phyloP scores from a whole-genome alignment of 148 eudicot genomes.

The Camellia granthamiana region DNA sequence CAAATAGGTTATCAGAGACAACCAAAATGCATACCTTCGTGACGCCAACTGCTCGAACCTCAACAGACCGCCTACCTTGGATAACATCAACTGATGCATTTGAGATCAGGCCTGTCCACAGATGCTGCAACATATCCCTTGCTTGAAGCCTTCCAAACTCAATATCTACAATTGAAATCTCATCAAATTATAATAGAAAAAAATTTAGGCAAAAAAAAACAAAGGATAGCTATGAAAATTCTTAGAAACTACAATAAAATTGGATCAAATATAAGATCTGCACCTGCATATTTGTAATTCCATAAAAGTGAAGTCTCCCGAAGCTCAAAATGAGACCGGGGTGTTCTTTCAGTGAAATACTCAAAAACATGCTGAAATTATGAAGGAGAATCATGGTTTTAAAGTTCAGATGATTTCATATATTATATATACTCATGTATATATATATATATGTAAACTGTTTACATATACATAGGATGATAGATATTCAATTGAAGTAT shows the following conservation, averaged over 20 bases:
- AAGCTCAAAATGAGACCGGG: slow-evolving; percentile 66
- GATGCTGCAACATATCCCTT: slow-evolving; percentile 73
- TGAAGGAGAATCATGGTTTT: not conserved
- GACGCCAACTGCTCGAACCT: slow-evolving; percentile 79
- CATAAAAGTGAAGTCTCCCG: slow-evolving; percentile 83
- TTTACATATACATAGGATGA: not conserved
- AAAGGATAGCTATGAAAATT: not conserved
- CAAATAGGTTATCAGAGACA: not conserved
- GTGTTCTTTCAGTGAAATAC: slow-evolving; percentile 82
- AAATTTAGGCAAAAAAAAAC: not conserved
- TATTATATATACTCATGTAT: not conserved
- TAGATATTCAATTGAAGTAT: not conserved
- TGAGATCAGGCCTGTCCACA: slow-evolving; percentile 78
- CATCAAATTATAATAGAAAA: not conserved
- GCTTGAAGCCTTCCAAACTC: slow-evolving; percentile 84
- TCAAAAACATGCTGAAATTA: slow-evolving; percentile 77
- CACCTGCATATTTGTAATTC: slow-evolving; percentile 81
- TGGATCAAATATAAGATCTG: slow-evolving; percentile 3
- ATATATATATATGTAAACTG: not conserved
- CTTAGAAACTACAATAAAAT: not conserved
- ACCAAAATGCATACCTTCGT: slow-evolving; percentile 48
- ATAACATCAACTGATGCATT: slow-evolving; percentile 74
- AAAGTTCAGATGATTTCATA: not conserved
- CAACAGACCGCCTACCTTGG: slow-evolving; percentile 77
- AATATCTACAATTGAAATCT: slow-evolving; percentile 33